Base-by-base conservation (phyloP, 768 basidiomycete genomes). In the Trametes cinnabarina region DNA sequence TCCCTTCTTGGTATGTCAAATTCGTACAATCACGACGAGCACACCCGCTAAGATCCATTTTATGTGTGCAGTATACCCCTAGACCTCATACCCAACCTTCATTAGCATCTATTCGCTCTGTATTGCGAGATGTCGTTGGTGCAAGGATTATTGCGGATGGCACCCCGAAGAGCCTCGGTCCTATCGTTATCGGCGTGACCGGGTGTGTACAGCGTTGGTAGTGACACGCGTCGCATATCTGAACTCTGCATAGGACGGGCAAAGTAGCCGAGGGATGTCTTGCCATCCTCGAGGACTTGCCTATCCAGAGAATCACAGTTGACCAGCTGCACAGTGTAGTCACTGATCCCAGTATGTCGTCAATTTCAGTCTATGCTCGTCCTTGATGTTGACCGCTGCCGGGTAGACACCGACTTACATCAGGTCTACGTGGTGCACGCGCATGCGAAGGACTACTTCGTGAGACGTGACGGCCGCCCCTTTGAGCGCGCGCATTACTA, bases 341-440 rank as follows among this genome's bases (percentile, higher is more conserved):
- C 4, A 72, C 60, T 9, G 74, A 80, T 55, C 75, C 79, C 39
- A 74, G 87, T 88, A 76, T 10, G 53, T 32, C n/a, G 30, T 22
- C 23, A 25, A 47, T 17, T 48, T 20, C 17, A 8, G 34, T 19
- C 25, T 54, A 44, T 46, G 41, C 48, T 25, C 39, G 12, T 26
- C 44, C 19, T 19, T 32, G 10, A 26, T 19, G 4, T 4, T 51
- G 8, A 25, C n/a, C n/a, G 39, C 47, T 8, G 64, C 40, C 60
- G 20, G 52, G 10, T 28, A 88, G 86, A 78, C 41, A 78, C 83
- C 20, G 78, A 82, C 64, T 66, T 84, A 32, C 79, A 75, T 46
- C 87, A 86, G 88, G 79, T 92, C 39, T 94, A 93, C 69, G 73
- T 94, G 15, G 84, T 88, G 0, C 91, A 92, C 51, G 84, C 84